Base-by-base conservation (phyloP, 441 rosid genomes). In the Populus tomentosa region DNA sequence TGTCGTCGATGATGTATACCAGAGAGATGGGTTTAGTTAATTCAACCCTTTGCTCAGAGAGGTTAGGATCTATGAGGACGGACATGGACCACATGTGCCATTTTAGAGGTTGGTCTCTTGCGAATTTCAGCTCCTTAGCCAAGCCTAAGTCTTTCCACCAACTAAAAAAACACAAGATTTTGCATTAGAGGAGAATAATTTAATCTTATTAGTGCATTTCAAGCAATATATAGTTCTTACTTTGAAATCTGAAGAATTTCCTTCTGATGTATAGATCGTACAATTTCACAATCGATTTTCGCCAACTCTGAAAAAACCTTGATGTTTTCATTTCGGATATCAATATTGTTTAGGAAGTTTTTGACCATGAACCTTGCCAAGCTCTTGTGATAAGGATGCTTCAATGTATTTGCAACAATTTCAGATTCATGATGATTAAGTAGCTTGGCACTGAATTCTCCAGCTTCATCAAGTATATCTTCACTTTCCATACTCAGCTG, bases 121-220 rank as follows among this genome's bases (percentile, higher is more conserved):
- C 92, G 71, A 84, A 77, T 61, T 74, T 21, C 63, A 87, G 64
- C 64, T 76, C 84, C 68, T 87, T 77, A 0, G 81, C 78, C 77
- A 89, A 81, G 28, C 90, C 91, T 1, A 87, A 78, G 6, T 84
- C 87, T 68, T 81, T 80, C 97, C 97, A 91, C 94, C 97, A 92
- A 69, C 97, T 92, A 73, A 33, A 14, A 67, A 14, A 28, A 35
- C 2, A 53, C 6, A 1, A 20, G 30, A 30, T 5, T 3, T 24
- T 2, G 79, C 30, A 33, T 35, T 28, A 40, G 11, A 28, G 16
- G 11, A 30, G 33, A 0, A 7, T 7, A 5, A 46, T 63, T 6
- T 13, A 18, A 11, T 28, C n/a, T 28, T 8, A 6, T 6, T 46
- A 46, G 6, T 4, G 4, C 21, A 20, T 56, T 87, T 78, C 32